Base-by-base conservation (phyloP, 2,329 filamentous ascomycete genomes). In the Akanthomyces lecanii region DNA sequence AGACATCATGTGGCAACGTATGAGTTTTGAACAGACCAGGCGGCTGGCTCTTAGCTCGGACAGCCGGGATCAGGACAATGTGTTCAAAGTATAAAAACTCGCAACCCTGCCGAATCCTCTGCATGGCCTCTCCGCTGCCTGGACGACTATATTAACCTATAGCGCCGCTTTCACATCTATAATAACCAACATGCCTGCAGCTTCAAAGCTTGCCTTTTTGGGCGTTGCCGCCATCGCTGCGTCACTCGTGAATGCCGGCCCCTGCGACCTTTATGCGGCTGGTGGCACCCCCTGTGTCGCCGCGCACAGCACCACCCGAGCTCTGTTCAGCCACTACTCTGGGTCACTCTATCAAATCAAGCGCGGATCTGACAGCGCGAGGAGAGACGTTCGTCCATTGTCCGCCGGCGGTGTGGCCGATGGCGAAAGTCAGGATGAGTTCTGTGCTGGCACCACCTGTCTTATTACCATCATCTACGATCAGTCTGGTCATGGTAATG, bases 381-480 rank as follows among this genome's bases (percentile, higher is more conserved):
- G 79, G 0, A 77, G 73, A 4, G 74, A 78, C 62, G 82, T 86
- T 64, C 61, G 72, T 18, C 82, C 86, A 0, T 69, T 83, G 0
- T 78, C 83, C 0, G 80, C 84, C 0, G 87, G 87, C 2, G 85
- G 85, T 47, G 82, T 88, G 10, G 86, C 87, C 58, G 82, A 89
- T 68, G 82, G 85, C 4, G 79, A 79, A 0, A 71, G 81, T 12
- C 87, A 89, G 69, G 85, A 89, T 72, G 66, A 74, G 1, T 89
- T 89, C 72, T 89, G 86, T 67, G 72, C 77, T 11, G 72, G 75
- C 54, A 88, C 85, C 0, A 88, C 84, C 12, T 89, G 86, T 68
- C 74, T 87, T 21, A 88, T 89, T 69, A 82, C 80, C 0, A 79
- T 84, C 67, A 87, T 88, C 59, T 89, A 89, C 69, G 87, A 89